Conservation (phyloP, 2,329 filamentous ascomycete genomes). For the Colletotrichum spinosum region DNA sequence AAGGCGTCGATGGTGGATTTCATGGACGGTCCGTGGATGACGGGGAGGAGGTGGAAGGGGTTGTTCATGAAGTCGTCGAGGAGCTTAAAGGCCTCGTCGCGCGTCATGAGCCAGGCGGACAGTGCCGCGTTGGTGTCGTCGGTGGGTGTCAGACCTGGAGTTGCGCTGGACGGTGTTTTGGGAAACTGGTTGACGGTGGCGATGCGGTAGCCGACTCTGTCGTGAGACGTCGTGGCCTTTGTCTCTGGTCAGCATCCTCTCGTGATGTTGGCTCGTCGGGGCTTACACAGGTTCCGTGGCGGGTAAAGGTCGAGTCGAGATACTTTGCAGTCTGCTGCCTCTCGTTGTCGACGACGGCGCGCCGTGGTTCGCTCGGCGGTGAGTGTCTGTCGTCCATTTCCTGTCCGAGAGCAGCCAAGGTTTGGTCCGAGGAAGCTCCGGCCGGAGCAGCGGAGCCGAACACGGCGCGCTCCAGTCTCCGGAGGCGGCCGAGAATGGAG, state of each 20-base stretch:
- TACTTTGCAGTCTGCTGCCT: slow-evolving; percentile 28
- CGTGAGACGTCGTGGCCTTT: slow-evolving; percentile 2
- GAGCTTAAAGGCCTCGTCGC: slow-evolving; percentile 42
- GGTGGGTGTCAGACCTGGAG: slow-evolving; percentile 1
- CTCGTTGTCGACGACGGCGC: not conserved
- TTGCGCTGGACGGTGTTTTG: slow-evolving; percentile 8
- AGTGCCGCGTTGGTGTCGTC: not conserved
- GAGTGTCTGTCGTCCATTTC: not conserved
- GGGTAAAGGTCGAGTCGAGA: slow-evolving; percentile 25
- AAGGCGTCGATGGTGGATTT: slow-evolving; percentile 37
- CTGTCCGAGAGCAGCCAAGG: too few species aligned
- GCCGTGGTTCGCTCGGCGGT: not conserved
- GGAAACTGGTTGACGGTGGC: slow-evolving; percentile 14
- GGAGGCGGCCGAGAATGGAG: slow-evolving; percentile 42
- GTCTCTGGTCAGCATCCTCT: not conserved
- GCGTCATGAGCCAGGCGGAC: slow-evolving; percentile 38
- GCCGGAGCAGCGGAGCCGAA: slow-evolving; percentile 31
- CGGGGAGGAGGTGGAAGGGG: slow-evolving; percentile 42
- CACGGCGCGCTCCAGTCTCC: slow-evolving; percentile 44
- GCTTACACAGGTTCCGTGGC: slow-evolving; percentile 11
- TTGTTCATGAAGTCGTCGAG: slow-evolving; percentile 44
- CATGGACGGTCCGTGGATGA: slow-evolving; percentile 43
- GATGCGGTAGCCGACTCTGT: slow-evolving; percentile 20
- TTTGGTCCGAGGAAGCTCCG: slow-evolving; percentile 8
- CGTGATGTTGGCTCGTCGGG: not conserved